These are phyloP conservation scores for Nicotiana sylvestris DNA, from an alignment of 257 asterid genomes.

Conservation along the genomic window DNA sequence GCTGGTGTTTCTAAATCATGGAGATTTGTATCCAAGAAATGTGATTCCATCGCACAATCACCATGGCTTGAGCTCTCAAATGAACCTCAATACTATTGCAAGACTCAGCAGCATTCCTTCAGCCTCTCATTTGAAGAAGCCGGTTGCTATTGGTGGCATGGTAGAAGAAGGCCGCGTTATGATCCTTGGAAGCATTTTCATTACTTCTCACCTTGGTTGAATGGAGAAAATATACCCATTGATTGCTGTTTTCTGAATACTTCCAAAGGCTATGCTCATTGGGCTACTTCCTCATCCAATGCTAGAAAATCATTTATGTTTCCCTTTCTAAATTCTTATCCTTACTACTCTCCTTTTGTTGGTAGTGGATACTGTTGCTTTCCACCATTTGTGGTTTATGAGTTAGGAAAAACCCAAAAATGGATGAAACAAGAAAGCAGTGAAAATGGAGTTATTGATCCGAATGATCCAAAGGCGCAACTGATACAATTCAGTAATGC, in stretches of 20 bases:
- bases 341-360: not conserved
- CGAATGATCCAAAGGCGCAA: conserved; percentile 13
- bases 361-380: conserved; percentile 12
- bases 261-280: not conserved
- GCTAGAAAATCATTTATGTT: not conserved
- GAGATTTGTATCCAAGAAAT: not conserved
- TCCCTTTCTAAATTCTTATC: not conserved
- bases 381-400: conserved; percentile 18
- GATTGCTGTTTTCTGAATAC: not conserved
- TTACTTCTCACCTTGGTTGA: conserved; percentile 2
- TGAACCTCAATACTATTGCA: not conserved
- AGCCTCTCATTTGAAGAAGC: conserved; percentile 10
- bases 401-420: not conserved
- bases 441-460: conserved; percentile 16
- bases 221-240: not conserved
- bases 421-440: conserved; percentile 23
- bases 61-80: conserved; percentile 21
- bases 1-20: conserved; percentile 15
- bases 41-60: conserved; percentile 7
- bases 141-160: not conserved
- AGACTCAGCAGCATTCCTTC: conserved; percentile 6
- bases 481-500: conserved; percentile 27
- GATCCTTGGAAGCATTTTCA: conserved; percentile 9
- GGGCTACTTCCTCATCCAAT: not conserved
- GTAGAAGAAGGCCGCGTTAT: not conserved